phyloP scores from a whole-genome alignment of 352 stramenopile species.

The Phytopythium litorale region DNA sequence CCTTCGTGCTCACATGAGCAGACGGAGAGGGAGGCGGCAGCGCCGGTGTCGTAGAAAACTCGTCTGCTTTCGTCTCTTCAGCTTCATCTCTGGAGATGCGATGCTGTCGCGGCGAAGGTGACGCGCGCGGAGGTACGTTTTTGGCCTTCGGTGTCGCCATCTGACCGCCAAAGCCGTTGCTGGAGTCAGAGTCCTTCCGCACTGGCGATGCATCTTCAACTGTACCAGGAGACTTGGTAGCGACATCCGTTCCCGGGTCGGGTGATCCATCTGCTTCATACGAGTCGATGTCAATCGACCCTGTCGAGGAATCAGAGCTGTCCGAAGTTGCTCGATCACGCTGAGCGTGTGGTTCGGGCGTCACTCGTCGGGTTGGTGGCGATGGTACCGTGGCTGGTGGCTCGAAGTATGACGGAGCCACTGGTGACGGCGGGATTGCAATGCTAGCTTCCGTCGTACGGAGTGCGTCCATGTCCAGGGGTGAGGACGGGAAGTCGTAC shows the following conservation, averaged over 20 bases:
- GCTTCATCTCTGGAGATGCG: slow-evolving; percentile 24
- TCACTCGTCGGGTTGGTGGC: slow-evolving; percentile 7
- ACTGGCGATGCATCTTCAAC: background rate
- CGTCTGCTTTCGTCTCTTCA: slow-evolving; percentile 53
- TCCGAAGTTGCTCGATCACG: slow-evolving; percentile 31
- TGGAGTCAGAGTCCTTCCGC: background rate
- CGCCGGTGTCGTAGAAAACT: slow-evolving; percentile 39
- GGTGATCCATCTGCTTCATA: slow-evolving; percentile 22
- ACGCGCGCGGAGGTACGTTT: background rate
- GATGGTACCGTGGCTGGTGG: slow-evolving; percentile 2
- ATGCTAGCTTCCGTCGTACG: slow-evolving; percentile 18
- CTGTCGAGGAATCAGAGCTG: slow-evolving; percentile 61
- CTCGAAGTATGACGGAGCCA: slow-evolving; percentile 2
- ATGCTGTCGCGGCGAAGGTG: background rate
- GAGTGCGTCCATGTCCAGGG: slow-evolving; percentile 33
- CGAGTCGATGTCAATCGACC: slow-evolving; percentile 71
- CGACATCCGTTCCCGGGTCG: background rate
- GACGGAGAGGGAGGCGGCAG: slow-evolving; percentile 42
- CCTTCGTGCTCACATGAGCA: slow-evolving; percentile 26
- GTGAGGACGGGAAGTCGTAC: slow-evolving; percentile 9
- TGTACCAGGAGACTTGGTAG: background rate
- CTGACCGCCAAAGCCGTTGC: background rate
- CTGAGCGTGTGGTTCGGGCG: slow-evolving; percentile 15
- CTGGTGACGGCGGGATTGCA: slow-evolving; percentile 17
- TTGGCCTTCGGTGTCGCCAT: background rate